Evolutionary conservation across 345 rosid genomes (phyloP).

Genomic region (Salix suchowensis): DNA sequence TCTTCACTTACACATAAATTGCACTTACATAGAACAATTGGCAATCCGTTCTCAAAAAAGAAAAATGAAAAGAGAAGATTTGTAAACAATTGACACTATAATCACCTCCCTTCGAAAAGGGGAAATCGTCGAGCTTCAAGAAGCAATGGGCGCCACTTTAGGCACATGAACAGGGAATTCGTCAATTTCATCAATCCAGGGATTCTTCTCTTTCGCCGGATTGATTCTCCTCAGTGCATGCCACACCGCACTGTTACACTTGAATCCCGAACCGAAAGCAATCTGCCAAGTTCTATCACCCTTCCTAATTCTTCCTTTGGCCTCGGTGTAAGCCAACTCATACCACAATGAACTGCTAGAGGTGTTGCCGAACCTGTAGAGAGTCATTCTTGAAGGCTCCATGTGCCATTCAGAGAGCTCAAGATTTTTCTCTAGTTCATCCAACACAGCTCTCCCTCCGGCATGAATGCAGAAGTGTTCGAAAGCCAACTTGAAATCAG

Average conservation of each 20-base stretch:
- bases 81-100: neutral
- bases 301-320: conserved; percentile 73
- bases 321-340: conserved; percentile 78
- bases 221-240: conserved; percentile 60
- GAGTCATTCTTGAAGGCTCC: conserved; percentile 96
- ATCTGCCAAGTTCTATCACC: conserved; percentile 94
- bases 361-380: conserved; percentile 81
- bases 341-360: conserved; percentile 93
- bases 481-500: conserved; percentile 81
- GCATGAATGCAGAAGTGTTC: conserved; percentile 91
- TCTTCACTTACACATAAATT: neutral
- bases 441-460: conserved; percentile 85
- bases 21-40: neutral
- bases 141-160: neutral
- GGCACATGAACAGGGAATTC: conserved; percentile 70
- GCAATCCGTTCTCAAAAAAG: neutral
- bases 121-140: neutral
- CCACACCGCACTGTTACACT: conserved; percentile 97
- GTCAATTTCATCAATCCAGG: conserved; percentile 79
- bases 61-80: neutral
- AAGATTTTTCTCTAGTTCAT: conserved; percentile 80
- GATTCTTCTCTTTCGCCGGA: conserved; percentile 68
- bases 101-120: neutral
- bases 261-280: conserved; percentile 92
- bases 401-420: conserved; percentile 74